Conservation (phyloP, 202 grass and related monocot genomes). For the Bolboschoenoplectus hybrid region DNA sequence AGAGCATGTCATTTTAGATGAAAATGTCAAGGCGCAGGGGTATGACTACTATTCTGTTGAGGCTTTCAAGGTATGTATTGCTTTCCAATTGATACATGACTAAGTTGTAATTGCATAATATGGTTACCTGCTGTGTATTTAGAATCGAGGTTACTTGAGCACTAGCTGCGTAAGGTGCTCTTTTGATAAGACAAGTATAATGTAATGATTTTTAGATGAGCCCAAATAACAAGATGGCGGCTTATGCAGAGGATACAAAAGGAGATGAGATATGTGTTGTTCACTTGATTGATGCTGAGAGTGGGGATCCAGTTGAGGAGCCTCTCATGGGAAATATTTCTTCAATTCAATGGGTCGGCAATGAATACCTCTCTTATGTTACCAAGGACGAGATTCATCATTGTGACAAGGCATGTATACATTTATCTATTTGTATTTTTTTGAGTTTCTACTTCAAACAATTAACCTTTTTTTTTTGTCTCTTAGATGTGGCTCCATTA, state of each 20-base stretch:
- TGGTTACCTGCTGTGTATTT: no score
- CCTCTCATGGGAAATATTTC: constrained; percentile 69
- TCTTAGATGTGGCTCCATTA: constrained; percentile 82
- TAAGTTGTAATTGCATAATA: no score
- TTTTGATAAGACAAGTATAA: background rate
- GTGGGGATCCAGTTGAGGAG: constrained; percentile 57
- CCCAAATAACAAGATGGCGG: constrained; percentile 78
- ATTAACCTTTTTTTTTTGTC: constrained; percentile 28
- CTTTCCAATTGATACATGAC: no score
- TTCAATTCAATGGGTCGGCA: constrained; percentile 72
- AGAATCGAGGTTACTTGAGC: no score
- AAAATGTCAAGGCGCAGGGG: constrained; percentile 76
- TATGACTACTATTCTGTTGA: constrained; percentile 78
- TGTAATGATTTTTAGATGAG: constrained; percentile 59
- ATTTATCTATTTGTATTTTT: background rate
- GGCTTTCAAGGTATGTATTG: constrained; percentile 52
- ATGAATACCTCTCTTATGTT: constrained; percentile 74
- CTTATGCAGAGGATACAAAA: constrained; percentile 86
- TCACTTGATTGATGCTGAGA: constrained; percentile 72
- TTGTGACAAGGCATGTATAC: constrained; percentile 73
- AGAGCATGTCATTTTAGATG: constrained; percentile 86
- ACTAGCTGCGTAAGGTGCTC: no score
- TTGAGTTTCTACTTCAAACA: constrained; percentile 15
- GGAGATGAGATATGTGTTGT: constrained; percentile 92
- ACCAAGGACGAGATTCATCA: constrained; percentile 92